Percentiles rank a stretch among this genome's conserved stretches.
Evolutionary conservation across 208 protist genomes (phyloP).

Genomic region (Angomonas ambiguus): DNA sequence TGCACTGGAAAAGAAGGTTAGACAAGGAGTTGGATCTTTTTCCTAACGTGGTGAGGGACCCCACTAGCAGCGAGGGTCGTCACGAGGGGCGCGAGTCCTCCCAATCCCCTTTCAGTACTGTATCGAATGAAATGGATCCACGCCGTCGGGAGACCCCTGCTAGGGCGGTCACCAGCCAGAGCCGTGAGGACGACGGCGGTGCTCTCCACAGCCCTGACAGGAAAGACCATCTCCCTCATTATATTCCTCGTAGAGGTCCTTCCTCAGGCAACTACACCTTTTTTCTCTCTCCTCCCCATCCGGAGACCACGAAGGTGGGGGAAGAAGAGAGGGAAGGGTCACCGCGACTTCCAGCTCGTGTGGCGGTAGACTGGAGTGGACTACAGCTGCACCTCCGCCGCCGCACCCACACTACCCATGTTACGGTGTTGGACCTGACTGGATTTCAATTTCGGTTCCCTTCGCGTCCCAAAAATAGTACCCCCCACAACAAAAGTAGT

Average conservation of each 20-base stretch:
- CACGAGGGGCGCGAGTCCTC: background rate
- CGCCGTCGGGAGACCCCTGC: background rate
- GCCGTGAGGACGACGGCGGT: background rate
- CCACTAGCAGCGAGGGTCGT: too few species aligned
- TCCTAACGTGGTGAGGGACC: too few species aligned
- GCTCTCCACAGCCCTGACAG: background rate
- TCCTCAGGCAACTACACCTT: background rate
- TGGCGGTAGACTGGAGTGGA: conserved; percentile 28
- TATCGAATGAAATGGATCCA: too few species aligned
- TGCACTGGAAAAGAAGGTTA: background rate
- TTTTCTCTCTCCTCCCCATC: background rate
- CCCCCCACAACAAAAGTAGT: too few species aligned
- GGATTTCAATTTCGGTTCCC: conserved; percentile 25
- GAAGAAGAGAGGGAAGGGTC: background rate
- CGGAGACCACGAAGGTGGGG: background rate
- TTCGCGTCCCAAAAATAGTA: too few species aligned
- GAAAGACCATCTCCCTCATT: background rate
- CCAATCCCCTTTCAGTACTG: background rate
- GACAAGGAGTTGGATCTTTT: background rate
- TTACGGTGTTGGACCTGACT: conserved; percentile 52
- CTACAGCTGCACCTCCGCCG: conserved; percentile 36
- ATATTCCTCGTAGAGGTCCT: background rate
- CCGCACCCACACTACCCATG: conserved; percentile 29
- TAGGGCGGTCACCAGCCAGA: background rate
- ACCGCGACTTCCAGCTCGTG: background rate